Evolutionary conservation across 2,329 filamentous ascomycete genomes (phyloP).

Genomic region (Paecilomyces dactylethromorphus): DNA sequence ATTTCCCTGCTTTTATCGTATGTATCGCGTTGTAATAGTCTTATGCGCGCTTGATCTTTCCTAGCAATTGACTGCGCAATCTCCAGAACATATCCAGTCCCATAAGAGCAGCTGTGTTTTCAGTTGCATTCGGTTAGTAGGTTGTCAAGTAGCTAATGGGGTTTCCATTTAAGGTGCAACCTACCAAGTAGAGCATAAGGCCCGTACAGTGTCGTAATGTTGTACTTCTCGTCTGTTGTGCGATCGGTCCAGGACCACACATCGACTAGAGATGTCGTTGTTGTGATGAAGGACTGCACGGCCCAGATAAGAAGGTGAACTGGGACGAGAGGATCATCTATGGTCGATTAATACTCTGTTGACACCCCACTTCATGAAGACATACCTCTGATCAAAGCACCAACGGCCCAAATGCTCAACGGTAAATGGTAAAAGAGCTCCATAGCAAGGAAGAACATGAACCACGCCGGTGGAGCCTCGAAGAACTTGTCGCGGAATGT

Average conservation of each 20-base stretch:
- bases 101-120: slow-evolving; percentile 27
- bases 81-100: slow-evolving; percentile 32
- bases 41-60: slow-evolving; percentile 24
- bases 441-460: slow-evolving; percentile 50
- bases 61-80: slow-evolving; percentile 18
- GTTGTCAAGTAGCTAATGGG: not conserved
- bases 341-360: not conserved
- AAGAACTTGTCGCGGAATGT: slow-evolving; percentile 62
- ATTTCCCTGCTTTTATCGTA: not conserved
- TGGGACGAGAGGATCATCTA: slow-evolving; percentile 52
- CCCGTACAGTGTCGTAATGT: slow-evolving; percentile 48
- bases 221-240: slow-evolving; percentile 39
- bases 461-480: slow-evolving; percentile 53
- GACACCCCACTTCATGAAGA: slow-evolving; percentile 2
- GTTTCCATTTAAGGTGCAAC: slow-evolving; percentile 15
- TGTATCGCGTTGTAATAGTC: not conserved
- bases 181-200: slow-evolving; percentile 52
- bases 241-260: slow-evolving; percentile 51
- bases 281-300: slow-evolving; percentile 55
- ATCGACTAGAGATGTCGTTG: slow-evolving; percentile 56
- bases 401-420: slow-evolving; percentile 53
- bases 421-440: slow-evolving; percentile 58
- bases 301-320: slow-evolving; percentile 56
- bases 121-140: not conserved
- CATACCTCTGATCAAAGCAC: slow-evolving; percentile 47